phyloP scores from a whole-genome alignment of 2,329 filamentous ascomycete genomes.

The Monilinia fructicola region DNA sequence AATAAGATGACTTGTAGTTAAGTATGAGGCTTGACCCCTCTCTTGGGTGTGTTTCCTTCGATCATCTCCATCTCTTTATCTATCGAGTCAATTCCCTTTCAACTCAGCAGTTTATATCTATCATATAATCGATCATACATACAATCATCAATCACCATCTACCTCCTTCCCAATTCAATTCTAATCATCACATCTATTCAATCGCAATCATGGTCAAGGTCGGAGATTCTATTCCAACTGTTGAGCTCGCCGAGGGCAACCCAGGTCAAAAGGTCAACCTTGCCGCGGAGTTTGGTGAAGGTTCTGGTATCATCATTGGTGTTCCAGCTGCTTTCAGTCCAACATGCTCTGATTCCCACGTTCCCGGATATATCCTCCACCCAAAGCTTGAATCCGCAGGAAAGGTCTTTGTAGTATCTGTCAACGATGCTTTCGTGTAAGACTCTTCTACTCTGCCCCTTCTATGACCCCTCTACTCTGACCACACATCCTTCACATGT shows the following conservation, averaged over 20 bases:
- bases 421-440: slow-evolving; percentile 94
- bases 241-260: slow-evolving; percentile 76
- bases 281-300: slow-evolving; percentile 64
- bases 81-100: neutral
- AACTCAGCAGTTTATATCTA: neutral
- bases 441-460: slow-evolving; percentile 37
- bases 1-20: no score
- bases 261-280: slow-evolving; percentile 91
- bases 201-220: slow-evolving; percentile 54
- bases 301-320: slow-evolving; percentile 79
- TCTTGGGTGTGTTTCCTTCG: neutral
- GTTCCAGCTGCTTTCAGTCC: slow-evolving; percentile 79
- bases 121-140: neutral
- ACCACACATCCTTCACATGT: neutral
- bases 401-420: slow-evolving; percentile 82
- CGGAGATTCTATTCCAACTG: slow-evolving; percentile 75
- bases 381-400: slow-evolving; percentile 75
- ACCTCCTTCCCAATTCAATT: neutral
- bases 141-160: neutral
- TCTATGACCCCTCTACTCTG: neutral
- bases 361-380: slow-evolving; percentile 83
- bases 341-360: slow-evolving; percentile 65
- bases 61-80: neutral
- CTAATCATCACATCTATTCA: slow-evolving; percentile 3
- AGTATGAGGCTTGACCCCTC: slow-evolving; percentile 3